These are phyloP conservation scores for Tylopilus rubrobrunneus DNA, from an alignment of 768 basidiomycete genomes.

Conservation along the genomic window DNA sequence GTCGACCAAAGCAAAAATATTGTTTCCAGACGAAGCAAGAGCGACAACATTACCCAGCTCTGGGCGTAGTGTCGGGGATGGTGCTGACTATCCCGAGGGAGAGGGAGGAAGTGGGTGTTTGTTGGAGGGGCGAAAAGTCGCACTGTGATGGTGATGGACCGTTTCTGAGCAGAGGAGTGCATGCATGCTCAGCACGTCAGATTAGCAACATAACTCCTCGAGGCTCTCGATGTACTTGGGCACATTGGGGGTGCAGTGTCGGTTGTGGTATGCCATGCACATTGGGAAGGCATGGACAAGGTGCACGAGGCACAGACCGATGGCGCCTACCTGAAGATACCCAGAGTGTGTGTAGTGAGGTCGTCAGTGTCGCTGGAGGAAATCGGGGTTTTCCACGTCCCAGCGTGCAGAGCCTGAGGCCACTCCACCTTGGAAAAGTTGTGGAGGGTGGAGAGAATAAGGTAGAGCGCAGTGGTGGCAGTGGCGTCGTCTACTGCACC, in stretches of 20 bases:
- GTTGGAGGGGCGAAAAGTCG: too few relatives aligned
- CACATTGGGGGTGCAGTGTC: conserved; percentile 49
- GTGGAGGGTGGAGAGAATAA: conserved; percentile 73
- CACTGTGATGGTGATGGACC: conserved; percentile 32
- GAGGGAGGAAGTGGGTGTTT: too few relatives aligned
- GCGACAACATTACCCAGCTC: too few relatives aligned
- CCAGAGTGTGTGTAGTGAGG: conserved; percentile 63
- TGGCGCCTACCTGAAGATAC: conserved; percentile 76
- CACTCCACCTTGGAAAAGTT: conserved; percentile 67
- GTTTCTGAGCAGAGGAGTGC: conserved; percentile 77
- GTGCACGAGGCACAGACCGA: conserved; percentile 66
- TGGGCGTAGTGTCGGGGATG: too few relatives aligned
- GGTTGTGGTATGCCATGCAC: conserved; percentile 86
- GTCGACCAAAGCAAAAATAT: too few relatives aligned
- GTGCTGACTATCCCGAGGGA: too few relatives aligned
- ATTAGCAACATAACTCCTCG: conserved; percentile 56
- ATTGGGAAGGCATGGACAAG: conserved; percentile 81
- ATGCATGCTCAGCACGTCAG: conserved; percentile 60
- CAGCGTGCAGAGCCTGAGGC: conserved; percentile 41
- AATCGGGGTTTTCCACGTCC: conserved; percentile 59
- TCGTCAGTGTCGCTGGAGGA: conserved; percentile 47
- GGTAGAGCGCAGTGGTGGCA: conserved; percentile 82
- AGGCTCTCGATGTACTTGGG: conserved; percentile 74
- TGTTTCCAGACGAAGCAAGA: too few relatives aligned
- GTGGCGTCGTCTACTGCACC: conserved; percentile 89